A percentile compares a stretch with the other conserved stretches of the same genome.
phyloP scores from a whole-genome alignment of 202 grass and related monocot species.

The Tripidium arundinaceum region DNA sequence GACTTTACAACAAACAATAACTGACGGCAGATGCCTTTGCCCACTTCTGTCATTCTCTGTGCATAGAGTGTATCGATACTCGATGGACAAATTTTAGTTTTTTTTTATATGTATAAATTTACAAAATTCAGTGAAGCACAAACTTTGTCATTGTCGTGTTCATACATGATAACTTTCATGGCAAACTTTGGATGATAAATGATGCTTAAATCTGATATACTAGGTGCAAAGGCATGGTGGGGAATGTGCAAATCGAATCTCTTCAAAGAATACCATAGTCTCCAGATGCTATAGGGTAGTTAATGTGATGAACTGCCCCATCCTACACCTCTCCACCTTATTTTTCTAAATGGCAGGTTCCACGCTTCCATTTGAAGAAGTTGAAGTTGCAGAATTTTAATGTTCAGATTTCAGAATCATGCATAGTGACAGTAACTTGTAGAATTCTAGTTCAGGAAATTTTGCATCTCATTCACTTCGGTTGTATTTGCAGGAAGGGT shows the following conservation, averaged over 20 bases:
- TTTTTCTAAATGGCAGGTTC: background rate
- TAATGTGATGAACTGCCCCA: background rate
- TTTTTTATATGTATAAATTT: background rate
- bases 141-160: background rate
- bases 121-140: background rate
- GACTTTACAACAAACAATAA: background rate
- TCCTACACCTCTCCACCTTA: background rate
- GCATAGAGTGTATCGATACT: background rate
- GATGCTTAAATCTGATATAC: background rate
- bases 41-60: background rate
- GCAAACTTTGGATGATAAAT: background rate
- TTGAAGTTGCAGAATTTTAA: background rate
- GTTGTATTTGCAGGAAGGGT: conserved; percentile 25
- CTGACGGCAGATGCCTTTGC: background rate
- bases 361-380: background rate
- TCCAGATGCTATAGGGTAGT: background rate
- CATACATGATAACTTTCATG: background rate
- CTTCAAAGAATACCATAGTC: background rate
- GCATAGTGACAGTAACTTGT: background rate
- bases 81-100: background rate
- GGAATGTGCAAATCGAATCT: background rate
- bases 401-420: background rate
- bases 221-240: background rate
- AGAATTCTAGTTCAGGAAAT: background rate
- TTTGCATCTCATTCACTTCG: background rate